Conservation (phyloP, 2,329 filamentous ascomycete species). For the Paraphoma chrysanthemicola region DNA sequence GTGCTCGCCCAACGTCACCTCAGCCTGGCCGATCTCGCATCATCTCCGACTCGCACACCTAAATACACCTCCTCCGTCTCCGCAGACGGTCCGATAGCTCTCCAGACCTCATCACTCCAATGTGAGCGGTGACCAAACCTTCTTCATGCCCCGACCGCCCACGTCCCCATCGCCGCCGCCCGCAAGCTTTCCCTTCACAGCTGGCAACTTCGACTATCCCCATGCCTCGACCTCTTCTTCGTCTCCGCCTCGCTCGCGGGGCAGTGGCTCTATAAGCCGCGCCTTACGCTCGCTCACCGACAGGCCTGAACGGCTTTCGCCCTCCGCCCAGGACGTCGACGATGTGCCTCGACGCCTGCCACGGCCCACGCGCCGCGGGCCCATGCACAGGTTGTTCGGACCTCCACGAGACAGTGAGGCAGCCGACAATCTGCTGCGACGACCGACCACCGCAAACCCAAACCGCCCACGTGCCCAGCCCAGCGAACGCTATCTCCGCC, state of each 20-base stretch:
- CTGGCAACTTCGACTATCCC: constrained; percentile 55
- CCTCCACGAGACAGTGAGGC: constrained; percentile 29
- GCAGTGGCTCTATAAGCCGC: constrained; percentile 4
- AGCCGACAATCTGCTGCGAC: constrained; percentile 12
- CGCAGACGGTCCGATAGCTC: not conserved
- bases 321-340: constrained; percentile 8
- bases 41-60: not conserved
- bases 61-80: not conserved
- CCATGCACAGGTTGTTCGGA: constrained; percentile 26
- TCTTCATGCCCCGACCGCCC: constrained; percentile 40
- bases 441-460: constrained; percentile 28
- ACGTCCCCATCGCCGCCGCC: constrained; percentile 37
- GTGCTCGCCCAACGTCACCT: constrained; percentile 1
- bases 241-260: constrained; percentile 8
- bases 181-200: constrained; percentile 40
- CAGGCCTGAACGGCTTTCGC: constrained; percentile 10
- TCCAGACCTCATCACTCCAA: constrained; percentile 2
- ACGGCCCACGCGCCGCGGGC: constrained; percentile 20
- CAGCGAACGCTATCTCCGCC: constrained; percentile 45
- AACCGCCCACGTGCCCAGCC: constrained; percentile 42
- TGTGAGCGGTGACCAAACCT: constrained; percentile 24
- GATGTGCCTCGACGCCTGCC: constrained; percentile 11
- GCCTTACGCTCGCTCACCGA: constrained; percentile 12
- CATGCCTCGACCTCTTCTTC: constrained; percentile 46
- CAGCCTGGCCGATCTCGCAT: not conserved